These are phyloP conservation scores for Botrytis medusae DNA, from an alignment of 2,329 filamentous ascomycete species.

Conservation along the genomic window DNA sequence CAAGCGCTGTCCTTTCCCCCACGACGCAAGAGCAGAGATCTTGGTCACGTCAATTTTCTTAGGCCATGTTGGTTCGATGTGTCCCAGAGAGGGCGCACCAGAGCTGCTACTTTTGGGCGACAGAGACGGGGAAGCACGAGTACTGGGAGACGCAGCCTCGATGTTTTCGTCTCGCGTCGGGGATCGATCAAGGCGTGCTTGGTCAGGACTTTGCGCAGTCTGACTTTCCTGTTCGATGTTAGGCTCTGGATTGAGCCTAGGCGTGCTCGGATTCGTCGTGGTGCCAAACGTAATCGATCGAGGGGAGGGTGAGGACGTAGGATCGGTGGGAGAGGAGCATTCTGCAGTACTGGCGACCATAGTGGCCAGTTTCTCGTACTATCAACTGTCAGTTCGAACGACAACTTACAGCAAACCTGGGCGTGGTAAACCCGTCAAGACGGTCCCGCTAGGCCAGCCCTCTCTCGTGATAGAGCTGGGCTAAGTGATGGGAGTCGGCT, in stretches of 20 bases:
- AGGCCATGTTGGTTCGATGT: constrained; percentile 10
- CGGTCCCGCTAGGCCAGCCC: not conserved
- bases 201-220: constrained; percentile 3
- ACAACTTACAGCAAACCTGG: not conserved
- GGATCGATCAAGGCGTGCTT: constrained; percentile 9
- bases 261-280: not conserved
- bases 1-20: constrained; percentile 12
- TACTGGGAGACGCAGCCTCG: not conserved
- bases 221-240: constrained; percentile 1
- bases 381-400: constrained; percentile 6
- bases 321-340: constrained; percentile 6
- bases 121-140: constrained; percentile 8
- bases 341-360: constrained; percentile 1
- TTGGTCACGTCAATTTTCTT: constrained; percentile 12
- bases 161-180: not conserved
- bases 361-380: not conserved
- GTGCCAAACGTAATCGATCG: constrained; percentile 10
- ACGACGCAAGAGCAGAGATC: constrained; percentile 14
- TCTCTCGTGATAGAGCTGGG: constrained; percentile 6
- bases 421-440: constrained; percentile 3
- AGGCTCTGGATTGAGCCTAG: constrained; percentile 1
- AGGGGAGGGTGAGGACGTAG: constrained; percentile 9
- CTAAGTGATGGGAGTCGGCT: constrained; percentile 6
- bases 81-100: constrained; percentile 6
- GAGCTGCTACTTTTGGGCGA: constrained; percentile 13